Conservation (phyloP, 768 basidiomycete species). For the Boletus subcaerulescens region DNA sequence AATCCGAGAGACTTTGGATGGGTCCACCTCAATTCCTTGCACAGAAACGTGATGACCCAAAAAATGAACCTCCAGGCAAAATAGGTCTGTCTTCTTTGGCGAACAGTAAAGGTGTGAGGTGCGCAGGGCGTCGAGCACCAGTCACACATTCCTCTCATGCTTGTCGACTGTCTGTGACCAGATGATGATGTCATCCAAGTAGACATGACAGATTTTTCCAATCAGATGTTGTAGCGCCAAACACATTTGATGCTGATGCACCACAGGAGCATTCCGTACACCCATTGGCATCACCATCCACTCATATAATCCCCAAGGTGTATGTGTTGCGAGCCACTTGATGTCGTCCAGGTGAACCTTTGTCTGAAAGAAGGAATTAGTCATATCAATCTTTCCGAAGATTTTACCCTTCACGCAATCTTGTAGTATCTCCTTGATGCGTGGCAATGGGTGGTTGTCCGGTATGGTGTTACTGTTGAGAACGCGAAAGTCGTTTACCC, state of each 20-base stretch:
- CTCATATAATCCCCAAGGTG: constrained; percentile 39
- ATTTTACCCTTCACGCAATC: constrained; percentile 33
- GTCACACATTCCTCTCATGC: constrained; percentile 25
- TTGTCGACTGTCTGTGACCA: constrained; percentile 26
- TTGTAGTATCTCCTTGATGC: constrained; percentile 14
- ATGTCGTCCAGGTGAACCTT: constrained; percentile 29
- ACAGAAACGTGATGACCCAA: too few relatives aligned
- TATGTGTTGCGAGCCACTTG: constrained; percentile 35
- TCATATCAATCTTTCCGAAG: constrained; percentile 40
- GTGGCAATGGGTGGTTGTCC: constrained; percentile 17
- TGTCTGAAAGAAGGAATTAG: constrained; percentile 41
- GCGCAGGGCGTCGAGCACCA: constrained; percentile 28
- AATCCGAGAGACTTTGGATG: too few relatives aligned
- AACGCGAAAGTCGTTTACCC: constrained; percentile 30
- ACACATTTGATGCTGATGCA: constrained; percentile 16
- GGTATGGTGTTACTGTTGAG: constrained; percentile 24
- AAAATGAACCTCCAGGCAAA: background rate
- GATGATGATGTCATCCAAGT: constrained; percentile 26
- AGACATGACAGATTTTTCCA: constrained; percentile 15
- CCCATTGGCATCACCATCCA: constrained; percentile 25
- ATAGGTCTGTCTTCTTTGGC: background rate
- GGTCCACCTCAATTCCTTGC: too few relatives aligned
- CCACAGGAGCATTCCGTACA: constrained; percentile 12
- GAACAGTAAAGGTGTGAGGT: background rate
- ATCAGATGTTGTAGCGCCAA: constrained; percentile 12